Base-by-base conservation (phyloP, 1,284 basidiomycete genomes). In the Boletus albobrunnescens region DNA sequence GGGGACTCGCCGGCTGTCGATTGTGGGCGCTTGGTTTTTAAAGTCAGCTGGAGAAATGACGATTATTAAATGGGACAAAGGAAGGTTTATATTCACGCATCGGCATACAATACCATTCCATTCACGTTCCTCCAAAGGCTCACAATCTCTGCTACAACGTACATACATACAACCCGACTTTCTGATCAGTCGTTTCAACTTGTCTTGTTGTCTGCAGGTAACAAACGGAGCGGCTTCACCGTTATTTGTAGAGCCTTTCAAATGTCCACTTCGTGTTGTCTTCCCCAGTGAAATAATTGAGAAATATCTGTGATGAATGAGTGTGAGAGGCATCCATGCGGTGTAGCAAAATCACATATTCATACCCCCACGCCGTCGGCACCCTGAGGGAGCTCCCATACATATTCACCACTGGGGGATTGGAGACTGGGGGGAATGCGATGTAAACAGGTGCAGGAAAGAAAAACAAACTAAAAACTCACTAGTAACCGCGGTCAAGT, bases 21-120 rank as follows among this genome's bases (percentile, higher is more conserved):
- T 72, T 64, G 42, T 81, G 75, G 0, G 83, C 84, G 0, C 77
- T 61, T 89, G 85, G 36, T 86, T 88, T 51, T 87, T 80, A 16
- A 82, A 82, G 46, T 89, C 87, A 50, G 81, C 86, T 88, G 51
- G 4, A 28, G 8, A 10, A 38, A 17, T 1, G n/a, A 12, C 3
- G 2, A n/a, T n/a, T n/a, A n/a, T n/a, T n/a, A n/a, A n/a, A n/a
- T n/a, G n/a, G n/a, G n/a, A n/a, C n/a, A n/a, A n/a, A n/a, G n/a
- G n/a, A n/a, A n/a, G n/a, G n/a, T n/a, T n/a, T n/a, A n/a, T n/a
- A n/a, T n/a, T n/a, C n/a, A n/a, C n/a, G n/a, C n/a, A n/a, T n/a
- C n/a, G n/a, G n/a, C n/a, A n/a, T n/a, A n/a, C n/a, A n/a, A n/a
- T n/a, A n/a, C n/a, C n/a, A n/a, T n/a, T n/a, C n/a, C n/a, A n/a